Base-by-base conservation (phyloP, 768 basidiomycete genomes). In the Cystobasidium ongulense region DNA sequence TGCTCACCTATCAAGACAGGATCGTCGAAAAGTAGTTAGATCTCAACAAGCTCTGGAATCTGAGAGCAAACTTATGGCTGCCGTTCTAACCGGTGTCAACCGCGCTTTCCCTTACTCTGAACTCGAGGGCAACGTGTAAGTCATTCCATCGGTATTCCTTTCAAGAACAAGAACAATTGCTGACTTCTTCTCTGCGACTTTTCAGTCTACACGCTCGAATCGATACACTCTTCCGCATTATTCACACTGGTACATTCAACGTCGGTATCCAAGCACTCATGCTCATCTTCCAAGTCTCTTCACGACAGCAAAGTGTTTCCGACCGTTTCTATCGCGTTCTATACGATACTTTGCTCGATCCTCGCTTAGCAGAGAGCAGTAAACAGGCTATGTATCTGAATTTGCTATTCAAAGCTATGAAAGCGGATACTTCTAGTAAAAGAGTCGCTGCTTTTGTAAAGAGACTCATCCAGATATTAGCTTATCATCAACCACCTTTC, bases 301-400 rank as follows among this genome's bases (percentile, higher is more conserved):
- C 53, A 17, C 33, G 53, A 31, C 50, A n/a, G 33, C 76, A 81
- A 79, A 75, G 79, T 18, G 78, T 83, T 35, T 80, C 82, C 13
- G 83, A 84, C 73, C 80, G 84, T n/a, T 84, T 83, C 78, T 84
- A 83, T 82, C 88, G 92, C 46, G 87, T 91, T 0, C 83, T 99
- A 0, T 99, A 98, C 77, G 86, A 88, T n/a, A 92, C 92, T 1
- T 83, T 99, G 3, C 86, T 89, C 62, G 95, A 99, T 77, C 82
- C 84, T 0, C 88, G 95, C 17, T 85, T 99, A 0, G 85, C 88
- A 1, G 84, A 85, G 1, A 92, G 92, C 15, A 89, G 89, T 1
- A 98, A 98, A 79, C 93, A 98, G 80, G 92, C 93, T 4, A 90
- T 98, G 88, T 98, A 95, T 81, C 86, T 99, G 71, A 98, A 97